Percentiles rank a stretch among this genome's conserved stretches.
Evolutionary conservation across 2,329 filamentous ascomycete genomes (phyloP).

Genomic region (Ophiostoma fasciatum): DNA sequence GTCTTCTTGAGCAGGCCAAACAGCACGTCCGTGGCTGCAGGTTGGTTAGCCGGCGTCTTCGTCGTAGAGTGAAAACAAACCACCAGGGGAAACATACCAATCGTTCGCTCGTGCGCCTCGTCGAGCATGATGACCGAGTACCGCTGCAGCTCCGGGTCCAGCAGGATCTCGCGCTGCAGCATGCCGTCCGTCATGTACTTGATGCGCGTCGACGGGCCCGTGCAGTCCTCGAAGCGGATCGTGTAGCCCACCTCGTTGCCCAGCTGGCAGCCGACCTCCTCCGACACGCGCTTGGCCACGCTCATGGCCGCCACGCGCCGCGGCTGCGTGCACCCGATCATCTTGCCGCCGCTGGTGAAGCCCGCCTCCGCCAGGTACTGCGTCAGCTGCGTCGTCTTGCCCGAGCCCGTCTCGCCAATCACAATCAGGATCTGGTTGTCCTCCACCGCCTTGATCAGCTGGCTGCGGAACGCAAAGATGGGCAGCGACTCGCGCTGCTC

Average conservation of each 20-base stretch:
- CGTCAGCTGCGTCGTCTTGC: conserved; percentile 92
- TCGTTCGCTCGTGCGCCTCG: conserved; percentile 94
- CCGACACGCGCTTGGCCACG: conserved; percentile 84
- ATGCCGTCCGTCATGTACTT: conserved; percentile 99
- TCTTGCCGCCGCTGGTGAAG: conserved; percentile 71
- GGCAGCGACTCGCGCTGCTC: conserved; percentile 83
- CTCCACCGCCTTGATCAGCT: conserved; percentile 72
- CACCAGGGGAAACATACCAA: conserved; percentile 23
- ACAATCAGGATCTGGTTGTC: conserved; percentile 90
- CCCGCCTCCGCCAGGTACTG: conserved; percentile 91
- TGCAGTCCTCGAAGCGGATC: conserved; percentile 93
- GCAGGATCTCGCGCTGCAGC: conserved; percentile 85
- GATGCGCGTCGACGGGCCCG: conserved; percentile 74
- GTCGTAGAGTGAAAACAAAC: not conserved
- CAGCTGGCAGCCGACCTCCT: conserved; percentile 59
- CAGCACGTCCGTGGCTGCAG: conserved; percentile 73
- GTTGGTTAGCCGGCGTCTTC: too few species aligned
- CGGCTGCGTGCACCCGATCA: conserved; percentile 93
- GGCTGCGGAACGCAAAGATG: conserved; percentile 74
- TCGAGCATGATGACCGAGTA: conserved; percentile 98
- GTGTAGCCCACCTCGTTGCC: conserved; percentile 91
- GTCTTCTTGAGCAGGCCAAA: conserved; percentile 94
- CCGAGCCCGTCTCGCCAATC: conserved; percentile 91
- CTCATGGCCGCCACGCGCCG: conserved; percentile 89
- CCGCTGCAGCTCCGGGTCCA: conserved; percentile 75